phyloP scores from a whole-genome alignment of 2,329 filamentous ascomycete genomes.

The Apiospora pterosperma region DNA sequence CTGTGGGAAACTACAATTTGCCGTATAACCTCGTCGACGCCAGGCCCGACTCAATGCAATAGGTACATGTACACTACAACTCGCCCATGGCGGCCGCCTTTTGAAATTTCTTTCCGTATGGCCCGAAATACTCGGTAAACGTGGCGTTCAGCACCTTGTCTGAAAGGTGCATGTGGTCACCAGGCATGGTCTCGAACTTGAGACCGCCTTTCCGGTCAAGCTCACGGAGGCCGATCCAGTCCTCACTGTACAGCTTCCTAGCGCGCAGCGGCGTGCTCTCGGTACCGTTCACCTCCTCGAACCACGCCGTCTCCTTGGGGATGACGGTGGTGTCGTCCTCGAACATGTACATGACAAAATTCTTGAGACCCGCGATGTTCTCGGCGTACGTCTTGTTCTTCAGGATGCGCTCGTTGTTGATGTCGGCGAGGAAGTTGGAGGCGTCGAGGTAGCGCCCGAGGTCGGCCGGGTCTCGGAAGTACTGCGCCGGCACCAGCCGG shows the following conservation, averaged over 20 bases:
- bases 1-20: neutral
- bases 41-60: neutral
- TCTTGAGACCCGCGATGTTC: slow-evolving; percentile 66
- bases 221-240: slow-evolving; percentile 84
- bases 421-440: slow-evolving; percentile 88
- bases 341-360: slow-evolving; percentile 88
- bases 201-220: slow-evolving; percentile 78
- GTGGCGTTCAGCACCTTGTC: slow-evolving; percentile 63
- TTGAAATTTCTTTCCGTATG: slow-evolving; percentile 36
- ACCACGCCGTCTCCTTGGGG: slow-evolving; percentile 89
- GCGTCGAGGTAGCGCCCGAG: slow-evolving; percentile 70
- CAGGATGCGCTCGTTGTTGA: slow-evolving; percentile 82
- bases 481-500: slow-evolving; percentile 86
- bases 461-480: slow-evolving; percentile 73
- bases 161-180: slow-evolving; percentile 78
- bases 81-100: slow-evolving; percentile 29
- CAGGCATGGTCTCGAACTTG: slow-evolving; percentile 68
- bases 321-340: slow-evolving; percentile 81
- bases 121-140: slow-evolving; percentile 66
- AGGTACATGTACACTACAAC: slow-evolving; percentile 28
- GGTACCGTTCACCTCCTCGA: slow-evolving; percentile 77
- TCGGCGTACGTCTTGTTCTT: slow-evolving; percentile 75
- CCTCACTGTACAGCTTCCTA: slow-evolving; percentile 74
- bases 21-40: neutral
- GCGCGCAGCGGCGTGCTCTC: slow-evolving; percentile 65